These are phyloP conservation scores for Citrus cavaleriei DNA, from an alignment of 345 rosid genomes.

Conservation along the genomic window DNA sequence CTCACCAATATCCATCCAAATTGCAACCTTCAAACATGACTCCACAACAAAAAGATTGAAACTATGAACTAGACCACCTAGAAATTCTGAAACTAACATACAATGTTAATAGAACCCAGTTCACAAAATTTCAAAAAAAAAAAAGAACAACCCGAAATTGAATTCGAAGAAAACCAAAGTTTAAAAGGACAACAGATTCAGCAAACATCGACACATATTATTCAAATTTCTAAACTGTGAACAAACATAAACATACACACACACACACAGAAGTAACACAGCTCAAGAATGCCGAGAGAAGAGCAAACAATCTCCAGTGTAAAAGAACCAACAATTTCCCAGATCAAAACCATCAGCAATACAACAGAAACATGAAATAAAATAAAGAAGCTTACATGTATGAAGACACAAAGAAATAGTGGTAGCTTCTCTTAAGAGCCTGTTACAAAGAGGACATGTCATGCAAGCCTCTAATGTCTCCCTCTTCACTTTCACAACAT, in stretches of 20 bases:
- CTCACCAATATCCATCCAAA: not conserved
- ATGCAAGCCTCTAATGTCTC: slow-evolving; percentile 59
- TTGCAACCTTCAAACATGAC: not conserved
- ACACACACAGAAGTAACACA: not conserved
- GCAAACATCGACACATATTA: not conserved
- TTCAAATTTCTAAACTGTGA: not conserved
- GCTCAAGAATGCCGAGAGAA: not conserved
- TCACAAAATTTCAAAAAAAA: not conserved
- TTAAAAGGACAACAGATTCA: not conserved
- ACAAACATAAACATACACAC: not conserved
- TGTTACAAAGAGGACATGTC: slow-evolving; percentile 70
- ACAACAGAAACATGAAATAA: not conserved
- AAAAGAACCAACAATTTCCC: not conserved
- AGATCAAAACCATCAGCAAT: slow-evolving; percentile 14
- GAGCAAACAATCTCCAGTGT: not conserved
- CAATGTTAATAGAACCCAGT: not conserved
- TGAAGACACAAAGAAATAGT: slow-evolving; percentile 77
- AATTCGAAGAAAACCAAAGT: not conserved
- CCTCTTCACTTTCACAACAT: slow-evolving; percentile 48
- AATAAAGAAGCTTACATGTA: slow-evolving; percentile 46
- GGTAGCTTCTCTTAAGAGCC: slow-evolving; percentile 62
- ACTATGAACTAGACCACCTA: not conserved
- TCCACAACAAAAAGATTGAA: not conserved
- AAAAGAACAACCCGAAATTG: not conserved
- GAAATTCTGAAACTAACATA: not conserved